phyloP scores from a whole-genome alignment of 805 yeast species.

The Scheffersomyces coipomensis region DNA sequence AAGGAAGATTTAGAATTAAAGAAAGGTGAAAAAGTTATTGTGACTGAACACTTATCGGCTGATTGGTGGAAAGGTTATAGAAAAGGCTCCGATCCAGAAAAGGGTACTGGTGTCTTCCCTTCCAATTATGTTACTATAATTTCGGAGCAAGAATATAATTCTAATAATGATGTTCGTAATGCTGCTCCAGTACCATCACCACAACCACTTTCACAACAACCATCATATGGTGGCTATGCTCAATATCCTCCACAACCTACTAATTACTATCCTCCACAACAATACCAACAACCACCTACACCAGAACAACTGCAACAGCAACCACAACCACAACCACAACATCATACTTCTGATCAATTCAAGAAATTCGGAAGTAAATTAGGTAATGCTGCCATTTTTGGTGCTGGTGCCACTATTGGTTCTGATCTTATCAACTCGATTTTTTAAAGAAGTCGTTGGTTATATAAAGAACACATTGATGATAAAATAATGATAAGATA shows the following conservation, averaged over 20 bases:
- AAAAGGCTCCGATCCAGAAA: slow-evolving; percentile 32
- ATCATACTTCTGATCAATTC: slow-evolving; percentile 25
- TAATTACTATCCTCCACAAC: slow-evolving; percentile 41
- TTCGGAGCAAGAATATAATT: slow-evolving; percentile 28
- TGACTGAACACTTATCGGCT: slow-evolving; percentile 69
- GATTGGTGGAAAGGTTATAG: slow-evolving; percentile 90
- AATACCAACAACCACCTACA: slow-evolving; percentile 16
- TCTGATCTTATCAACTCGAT: slow-evolving; percentile 75
- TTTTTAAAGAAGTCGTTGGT: slow-evolving; percentile 33
- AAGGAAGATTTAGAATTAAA: slow-evolving; percentile 66
- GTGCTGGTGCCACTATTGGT: slow-evolving; percentile 96
- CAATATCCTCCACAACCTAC: slow-evolving; percentile 55
- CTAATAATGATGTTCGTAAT: slow-evolving; percentile 10
- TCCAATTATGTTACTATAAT: slow-evolving; percentile 69
- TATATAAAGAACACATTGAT: too few species aligned
- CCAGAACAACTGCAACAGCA: slow-evolving; percentile 28
- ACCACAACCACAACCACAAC: slow-evolving; percentile 23
- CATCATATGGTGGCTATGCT: slow-evolving; percentile 33
- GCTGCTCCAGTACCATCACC: slow-evolving; percentile 12
- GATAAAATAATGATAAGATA: too few species aligned
- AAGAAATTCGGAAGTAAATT: slow-evolving; percentile 75
- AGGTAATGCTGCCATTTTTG: slow-evolving; percentile 91
- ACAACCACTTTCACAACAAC: slow-evolving; percentile 15
- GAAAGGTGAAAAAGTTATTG: slow-evolving; percentile 67
- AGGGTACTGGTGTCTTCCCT: slow-evolving; percentile 79